Conservation (phyloP, 1,139 yeast species). For the Fermentozyma sake region DNA sequence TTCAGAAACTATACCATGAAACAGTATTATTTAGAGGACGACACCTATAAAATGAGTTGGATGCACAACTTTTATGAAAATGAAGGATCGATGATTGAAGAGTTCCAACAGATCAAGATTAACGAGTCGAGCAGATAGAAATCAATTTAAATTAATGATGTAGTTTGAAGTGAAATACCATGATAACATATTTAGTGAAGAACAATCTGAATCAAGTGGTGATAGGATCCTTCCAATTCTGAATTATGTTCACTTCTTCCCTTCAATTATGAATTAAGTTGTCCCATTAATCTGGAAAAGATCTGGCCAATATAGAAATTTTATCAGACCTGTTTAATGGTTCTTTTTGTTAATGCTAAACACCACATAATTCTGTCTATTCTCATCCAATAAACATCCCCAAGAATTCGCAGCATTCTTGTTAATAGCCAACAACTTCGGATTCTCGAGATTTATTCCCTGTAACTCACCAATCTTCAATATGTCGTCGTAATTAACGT, state of each 20-base stretch:
- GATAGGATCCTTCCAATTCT: no score
- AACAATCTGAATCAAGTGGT: no score
- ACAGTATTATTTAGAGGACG: conserved; percentile 26
- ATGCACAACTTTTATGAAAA: conserved; percentile 22
- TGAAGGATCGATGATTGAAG: conserved; percentile 5
- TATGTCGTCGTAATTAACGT: no score
- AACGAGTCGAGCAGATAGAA: neutral
- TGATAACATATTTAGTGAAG: no score
- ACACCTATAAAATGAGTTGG: conserved; percentile 18
- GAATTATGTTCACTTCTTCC: no score
- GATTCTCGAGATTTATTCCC: conserved; percentile 10
- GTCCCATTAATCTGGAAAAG: no score
- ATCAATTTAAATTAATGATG: no score
- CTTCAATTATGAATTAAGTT: no score
- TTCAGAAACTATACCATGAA: conserved; percentile 26
- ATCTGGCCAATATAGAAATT: no score
- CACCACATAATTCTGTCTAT: conserved; percentile 34
- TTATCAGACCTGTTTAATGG: no score
- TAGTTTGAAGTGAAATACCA: no score
- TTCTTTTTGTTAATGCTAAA: no score
- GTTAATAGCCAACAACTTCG: conserved; percentile 25
- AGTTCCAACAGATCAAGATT: neutral
- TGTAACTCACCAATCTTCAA: conserved; percentile 1
- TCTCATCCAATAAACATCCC: conserved; percentile 40
- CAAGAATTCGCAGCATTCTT: conserved; percentile 14